Evolutionary conservation across 257 asterid species (phyloP).

Genomic region (Solanum peruvianum): DNA sequence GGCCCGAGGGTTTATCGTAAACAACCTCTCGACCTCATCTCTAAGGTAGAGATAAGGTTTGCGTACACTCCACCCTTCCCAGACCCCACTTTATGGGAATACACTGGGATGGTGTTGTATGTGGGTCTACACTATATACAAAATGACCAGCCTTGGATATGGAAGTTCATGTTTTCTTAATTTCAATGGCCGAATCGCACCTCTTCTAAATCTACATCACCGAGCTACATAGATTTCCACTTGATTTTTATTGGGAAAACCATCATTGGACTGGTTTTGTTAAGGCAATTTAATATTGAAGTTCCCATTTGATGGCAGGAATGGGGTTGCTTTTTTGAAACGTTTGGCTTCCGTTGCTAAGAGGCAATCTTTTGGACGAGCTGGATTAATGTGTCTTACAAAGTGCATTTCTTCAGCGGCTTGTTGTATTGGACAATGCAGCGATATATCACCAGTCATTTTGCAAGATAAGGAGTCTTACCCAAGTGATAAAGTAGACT

Average conservation of each 20-base stretch:
- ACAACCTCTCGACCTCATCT: not conserved
- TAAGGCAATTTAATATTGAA: not conserved
- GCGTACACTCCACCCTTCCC: not conserved
- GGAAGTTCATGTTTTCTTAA: not conserved
- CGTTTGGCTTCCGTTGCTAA: slow-evolving; percentile 53
- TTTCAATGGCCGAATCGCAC: not conserved
- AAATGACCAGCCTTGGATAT: not conserved
- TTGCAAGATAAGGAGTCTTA: slow-evolving; percentile 15
- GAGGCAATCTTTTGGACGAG: slow-evolving; percentile 66
- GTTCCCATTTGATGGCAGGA: not conserved
- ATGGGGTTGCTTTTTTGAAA: slow-evolving; percentile 38
- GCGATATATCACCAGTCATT: slow-evolving; percentile 18
- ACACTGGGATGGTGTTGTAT: not conserved
- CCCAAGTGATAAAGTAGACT: slow-evolving; percentile 31
- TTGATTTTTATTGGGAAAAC: not conserved
- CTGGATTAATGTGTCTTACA: slow-evolving; percentile 84
- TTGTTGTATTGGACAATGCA: slow-evolving; percentile 20
- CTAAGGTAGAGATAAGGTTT: not conserved
- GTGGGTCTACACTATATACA: not conserved
- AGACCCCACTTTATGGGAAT: not conserved
- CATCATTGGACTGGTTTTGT: not conserved
- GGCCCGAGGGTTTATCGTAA: not conserved
- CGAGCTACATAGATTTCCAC: not conserved
- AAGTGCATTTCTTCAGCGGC: slow-evolving; percentile 82
- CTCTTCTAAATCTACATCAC: not conserved